Evolutionary conservation across 2,329 filamentous ascomycete genomes (phyloP).

Genomic region (Monosporascus sp.): DNA sequence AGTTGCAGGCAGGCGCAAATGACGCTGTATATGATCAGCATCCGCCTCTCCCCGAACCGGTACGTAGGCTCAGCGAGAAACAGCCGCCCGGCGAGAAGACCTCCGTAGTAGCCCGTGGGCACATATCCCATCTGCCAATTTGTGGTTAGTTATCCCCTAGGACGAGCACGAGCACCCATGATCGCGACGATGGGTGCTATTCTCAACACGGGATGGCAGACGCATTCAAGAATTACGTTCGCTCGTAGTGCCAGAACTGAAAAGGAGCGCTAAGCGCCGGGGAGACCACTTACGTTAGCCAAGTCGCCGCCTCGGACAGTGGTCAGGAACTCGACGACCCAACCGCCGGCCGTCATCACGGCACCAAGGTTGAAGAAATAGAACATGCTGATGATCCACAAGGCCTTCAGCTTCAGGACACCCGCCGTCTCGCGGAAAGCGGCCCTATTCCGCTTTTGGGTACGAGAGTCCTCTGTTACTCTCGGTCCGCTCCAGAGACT

Average conservation of each 20-base stretch:
- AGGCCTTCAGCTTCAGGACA: constrained; percentile 37
- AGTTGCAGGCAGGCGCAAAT: constrained; percentile 51
- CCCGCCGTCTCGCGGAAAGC: constrained; percentile 40
- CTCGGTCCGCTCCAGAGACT: constrained; percentile 28
- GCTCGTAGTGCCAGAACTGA: no score
- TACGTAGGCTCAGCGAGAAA: constrained; percentile 56
- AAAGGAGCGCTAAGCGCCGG: no score
- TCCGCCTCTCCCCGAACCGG: constrained; percentile 51
- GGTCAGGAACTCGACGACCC: constrained; percentile 62
- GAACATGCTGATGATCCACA: constrained; percentile 58
- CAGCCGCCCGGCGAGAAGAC: constrained; percentile 50
- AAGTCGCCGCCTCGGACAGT: constrained; percentile 53
- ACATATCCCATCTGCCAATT: constrained; percentile 52
- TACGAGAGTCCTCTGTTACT: background rate
- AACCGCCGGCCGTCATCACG: constrained; percentile 51
- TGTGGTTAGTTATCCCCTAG: background rate
- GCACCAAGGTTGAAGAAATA: constrained; percentile 61
- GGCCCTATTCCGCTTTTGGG: constrained; percentile 24
- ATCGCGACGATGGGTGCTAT: no score
- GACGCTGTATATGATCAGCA: constrained; percentile 50
- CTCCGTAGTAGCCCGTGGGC: constrained; percentile 55
- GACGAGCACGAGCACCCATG: no score
- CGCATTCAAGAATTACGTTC: no score
- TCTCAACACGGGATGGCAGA: no score
- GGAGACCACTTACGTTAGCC: constrained; percentile 20